Percentiles rank a stretch among this genome's conserved stretches.
These are phyloP conservation scores for Penicillium sp. DNA, from an alignment of 2,329 filamentous ascomycete species.

Conservation along the genomic window DNA sequence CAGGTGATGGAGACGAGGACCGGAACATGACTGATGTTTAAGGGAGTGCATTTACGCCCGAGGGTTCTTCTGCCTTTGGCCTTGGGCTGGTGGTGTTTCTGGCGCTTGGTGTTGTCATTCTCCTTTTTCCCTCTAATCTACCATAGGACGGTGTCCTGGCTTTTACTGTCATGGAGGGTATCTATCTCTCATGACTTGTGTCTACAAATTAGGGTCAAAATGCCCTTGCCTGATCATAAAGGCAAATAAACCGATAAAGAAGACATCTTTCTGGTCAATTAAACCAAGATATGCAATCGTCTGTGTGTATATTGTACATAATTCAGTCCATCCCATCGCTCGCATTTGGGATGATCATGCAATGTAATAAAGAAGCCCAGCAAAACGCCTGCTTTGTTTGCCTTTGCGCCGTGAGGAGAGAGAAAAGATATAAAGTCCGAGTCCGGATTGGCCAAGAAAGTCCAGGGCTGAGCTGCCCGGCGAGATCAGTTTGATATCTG, in stretches of 20 bases:
- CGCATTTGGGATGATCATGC: conserved; percentile 20
- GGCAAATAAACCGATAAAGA: conserved; percentile 3
- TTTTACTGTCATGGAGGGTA: not conserved
- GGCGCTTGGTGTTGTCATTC: conserved; percentile 18
- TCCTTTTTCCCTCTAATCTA: conserved; percentile 1
- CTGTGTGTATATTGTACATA: conserved; percentile 26
- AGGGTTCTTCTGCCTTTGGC: conserved; percentile 3
- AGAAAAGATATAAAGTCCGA: conserved; percentile 11
- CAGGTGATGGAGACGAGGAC: conserved; percentile 40
- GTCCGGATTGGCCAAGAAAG: not conserved
- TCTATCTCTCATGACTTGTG: not conserved
- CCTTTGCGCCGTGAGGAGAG: conserved; percentile 25
- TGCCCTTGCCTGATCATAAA: not conserved
- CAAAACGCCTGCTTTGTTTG: conserved; percentile 23
- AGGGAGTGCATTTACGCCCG: conserved; percentile 1
- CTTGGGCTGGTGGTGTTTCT: conserved; percentile 18
- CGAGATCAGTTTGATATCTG: not conserved
- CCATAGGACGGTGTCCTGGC: not conserved
- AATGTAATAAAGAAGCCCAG: conserved; percentile 23
- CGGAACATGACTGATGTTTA: conserved; percentile 47
- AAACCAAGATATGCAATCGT: conserved; percentile 16
- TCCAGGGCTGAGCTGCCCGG: not conserved
- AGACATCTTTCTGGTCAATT: conserved; percentile 13
- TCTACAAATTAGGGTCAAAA: not conserved
- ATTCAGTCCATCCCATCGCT: conserved; percentile 19